phyloP scores from a whole-genome alignment of 345 rosid genomes.

The Eucalyptus cloeziana region DNA sequence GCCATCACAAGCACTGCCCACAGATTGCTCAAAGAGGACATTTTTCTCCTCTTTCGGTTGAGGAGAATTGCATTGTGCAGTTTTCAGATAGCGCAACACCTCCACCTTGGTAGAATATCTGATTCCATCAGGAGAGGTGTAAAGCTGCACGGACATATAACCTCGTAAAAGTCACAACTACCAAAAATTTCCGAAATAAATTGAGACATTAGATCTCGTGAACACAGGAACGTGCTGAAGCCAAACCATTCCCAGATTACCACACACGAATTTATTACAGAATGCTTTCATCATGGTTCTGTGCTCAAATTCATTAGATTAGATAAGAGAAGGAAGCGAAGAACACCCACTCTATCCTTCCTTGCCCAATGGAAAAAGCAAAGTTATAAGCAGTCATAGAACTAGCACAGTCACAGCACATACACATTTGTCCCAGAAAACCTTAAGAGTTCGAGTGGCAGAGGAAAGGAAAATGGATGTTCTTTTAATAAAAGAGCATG shows the following conservation, averaged over 20 bases:
- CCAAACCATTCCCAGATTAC: neutral
- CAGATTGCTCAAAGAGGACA: neutral
- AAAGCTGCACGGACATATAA: constrained; percentile 21
- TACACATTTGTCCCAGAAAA: neutral
- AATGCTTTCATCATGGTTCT: neutral
- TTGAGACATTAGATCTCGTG: neutral
- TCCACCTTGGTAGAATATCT: constrained; percentile 28
- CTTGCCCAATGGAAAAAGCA: neutral
- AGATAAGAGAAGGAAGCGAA: neutral
- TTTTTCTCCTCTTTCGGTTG: constrained; percentile 11
- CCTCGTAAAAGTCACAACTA: neutral
- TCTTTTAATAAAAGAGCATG: neutral
- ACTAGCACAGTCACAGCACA: neutral
- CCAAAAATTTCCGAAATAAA: neutral
- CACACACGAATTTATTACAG: neutral
- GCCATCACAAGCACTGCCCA: neutral
- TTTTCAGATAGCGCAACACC: constrained; percentile 24
- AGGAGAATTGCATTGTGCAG: neutral
- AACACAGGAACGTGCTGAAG: neutral
- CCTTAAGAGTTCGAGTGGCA: neutral
- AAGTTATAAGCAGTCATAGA: neutral
- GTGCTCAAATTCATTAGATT: neutral
- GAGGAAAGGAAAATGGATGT: neutral
- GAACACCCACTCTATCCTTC: neutral
- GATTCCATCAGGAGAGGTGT: constrained; percentile 30